Conservation (phyloP, 2,329 filamentous ascomycete genomes). For the Apiospora rasikravindrae region DNA sequence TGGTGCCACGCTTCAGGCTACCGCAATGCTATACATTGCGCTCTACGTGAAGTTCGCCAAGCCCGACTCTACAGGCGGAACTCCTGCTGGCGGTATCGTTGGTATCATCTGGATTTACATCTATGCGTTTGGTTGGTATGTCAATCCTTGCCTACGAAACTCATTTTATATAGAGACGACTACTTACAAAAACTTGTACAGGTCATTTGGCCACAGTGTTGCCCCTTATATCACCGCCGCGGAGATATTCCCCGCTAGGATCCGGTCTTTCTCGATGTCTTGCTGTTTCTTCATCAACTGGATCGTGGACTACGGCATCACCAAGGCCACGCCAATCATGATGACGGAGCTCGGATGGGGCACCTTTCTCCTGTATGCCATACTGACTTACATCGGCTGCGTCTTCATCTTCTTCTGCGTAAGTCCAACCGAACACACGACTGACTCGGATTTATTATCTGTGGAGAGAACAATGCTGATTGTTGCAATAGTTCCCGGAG, state of each 20-base stretch:
- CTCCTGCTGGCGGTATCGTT: slow-evolving; percentile 45
- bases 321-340: slow-evolving; percentile 41
- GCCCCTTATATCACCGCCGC: slow-evolving; percentile 36
- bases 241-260: slow-evolving; percentile 41
- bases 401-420: slow-evolving; percentile 53
- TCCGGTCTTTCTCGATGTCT: slow-evolving; percentile 38
- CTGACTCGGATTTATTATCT: neutral
- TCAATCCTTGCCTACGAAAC: too few relatives aligned
- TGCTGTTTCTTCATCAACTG: slow-evolving; percentile 40
- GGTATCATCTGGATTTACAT: slow-evolving; percentile 44
- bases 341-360: slow-evolving; percentile 43
- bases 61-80: slow-evolving; percentile 38
- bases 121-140: slow-evolving; percentile 28
- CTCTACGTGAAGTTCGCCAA: slow-evolving; percentile 43
- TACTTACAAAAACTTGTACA: neutral
- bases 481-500: slow-evolving; percentile 41
- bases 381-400: slow-evolving; percentile 42
- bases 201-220: slow-evolving; percentile 35
- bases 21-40: slow-evolving; percentile 40
- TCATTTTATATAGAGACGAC: neutral
- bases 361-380: slow-evolving; percentile 42
- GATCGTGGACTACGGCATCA: slow-evolving; percentile 39
- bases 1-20: slow-evolving; percentile 38
- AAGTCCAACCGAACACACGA: neutral
- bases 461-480: neutral